Conservation (phyloP, 495 filamentous ascomycete genomes). For the Neurospora discreta region DNA sequence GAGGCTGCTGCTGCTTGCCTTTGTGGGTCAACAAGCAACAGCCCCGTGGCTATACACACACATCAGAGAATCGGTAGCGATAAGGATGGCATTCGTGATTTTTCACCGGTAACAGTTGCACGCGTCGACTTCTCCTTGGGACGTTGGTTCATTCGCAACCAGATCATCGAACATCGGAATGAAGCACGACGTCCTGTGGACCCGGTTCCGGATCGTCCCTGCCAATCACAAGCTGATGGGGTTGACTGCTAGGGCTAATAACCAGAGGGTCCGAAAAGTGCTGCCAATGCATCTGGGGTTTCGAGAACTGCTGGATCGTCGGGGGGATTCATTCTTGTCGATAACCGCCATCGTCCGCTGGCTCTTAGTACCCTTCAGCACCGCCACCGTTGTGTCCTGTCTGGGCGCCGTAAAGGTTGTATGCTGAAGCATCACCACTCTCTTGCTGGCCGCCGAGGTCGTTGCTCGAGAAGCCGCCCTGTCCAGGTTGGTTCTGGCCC, state of each 20-base stretch:
- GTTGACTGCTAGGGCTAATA: not conserved
- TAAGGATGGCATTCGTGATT: not conserved
- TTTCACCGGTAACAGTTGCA: not conserved
- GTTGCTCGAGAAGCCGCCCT: constrained; percentile 45
- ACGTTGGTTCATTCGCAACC: not conserved
- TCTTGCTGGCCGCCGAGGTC: constrained; percentile 41
- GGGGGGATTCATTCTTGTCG: not conserved
- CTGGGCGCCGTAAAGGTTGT: constrained; percentile 49
- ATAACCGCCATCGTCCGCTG: not conserved
- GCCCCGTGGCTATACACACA: not conserved
- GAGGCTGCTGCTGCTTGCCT: not conserved
- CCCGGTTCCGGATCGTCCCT: not conserved
- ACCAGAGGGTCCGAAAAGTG: not conserved
- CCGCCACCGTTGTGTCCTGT: constrained; percentile 59
- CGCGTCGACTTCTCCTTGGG: not conserved
- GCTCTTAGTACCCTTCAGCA: constrained; percentile 16
- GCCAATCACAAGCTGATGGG: not conserved
- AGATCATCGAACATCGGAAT: not conserved
- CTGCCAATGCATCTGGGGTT: not conserved
- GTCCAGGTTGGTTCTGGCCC: constrained; percentile 33
- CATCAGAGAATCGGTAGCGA: not conserved
- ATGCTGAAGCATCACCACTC: constrained; percentile 47
- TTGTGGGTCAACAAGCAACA: not conserved
- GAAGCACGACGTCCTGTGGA: not conserved
- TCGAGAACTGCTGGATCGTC: not conserved